Evolutionary conservation across 2,329 filamentous ascomycete genomes (phyloP), one percentile per base, ranked within the genome.

Genomic region (Calonectria pseudoreteaudii): DNA sequence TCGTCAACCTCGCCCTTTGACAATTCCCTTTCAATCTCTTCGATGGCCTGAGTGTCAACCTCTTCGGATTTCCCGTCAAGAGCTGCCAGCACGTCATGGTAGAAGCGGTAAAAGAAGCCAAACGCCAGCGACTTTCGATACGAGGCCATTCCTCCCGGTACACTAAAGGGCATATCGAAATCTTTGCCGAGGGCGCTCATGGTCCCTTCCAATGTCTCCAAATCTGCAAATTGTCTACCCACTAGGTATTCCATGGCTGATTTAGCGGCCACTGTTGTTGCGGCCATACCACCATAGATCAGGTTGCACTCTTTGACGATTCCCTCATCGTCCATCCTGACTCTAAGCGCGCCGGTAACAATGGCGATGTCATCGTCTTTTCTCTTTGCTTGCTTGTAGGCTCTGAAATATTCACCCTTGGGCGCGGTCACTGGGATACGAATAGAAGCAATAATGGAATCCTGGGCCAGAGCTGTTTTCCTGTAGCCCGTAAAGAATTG

Each of bases 301-400:
- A 99, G 88, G 79, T 94, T 95, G 73, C 91, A 93, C 76, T 93
- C 92, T 74, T 92, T 89, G 8, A 98, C 94, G 2, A 91, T 83
- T 52, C 96, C 91, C 1, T 89, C 88, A 3, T 94, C 90, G 49
- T 93, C 90, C 3, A 98, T 85, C 7, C 90, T 91, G 7, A 98
- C 89, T 44, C 95, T 91, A 71, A 98, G 85, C 1, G 96, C 95
- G 34, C 94, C 92, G 64, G 97, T 98, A 30, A 98, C 97, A 79
- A 99, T 98, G 2, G 97, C 97, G 82, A 99, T 98, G 82, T 99
- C 97, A 80, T 99, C 97, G 80, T 99, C 97, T 82, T 98, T 98
- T 77, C 97, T 89, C 87, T 99, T 99, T 0, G 97, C 92, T 83
- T 98, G 96, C 85, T 99, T 99, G 85, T 98, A 98, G 1, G 96